Conservation (phyloP, 2,329 filamentous ascomycete genomes). For the Clarireedia sp. region DNA sequence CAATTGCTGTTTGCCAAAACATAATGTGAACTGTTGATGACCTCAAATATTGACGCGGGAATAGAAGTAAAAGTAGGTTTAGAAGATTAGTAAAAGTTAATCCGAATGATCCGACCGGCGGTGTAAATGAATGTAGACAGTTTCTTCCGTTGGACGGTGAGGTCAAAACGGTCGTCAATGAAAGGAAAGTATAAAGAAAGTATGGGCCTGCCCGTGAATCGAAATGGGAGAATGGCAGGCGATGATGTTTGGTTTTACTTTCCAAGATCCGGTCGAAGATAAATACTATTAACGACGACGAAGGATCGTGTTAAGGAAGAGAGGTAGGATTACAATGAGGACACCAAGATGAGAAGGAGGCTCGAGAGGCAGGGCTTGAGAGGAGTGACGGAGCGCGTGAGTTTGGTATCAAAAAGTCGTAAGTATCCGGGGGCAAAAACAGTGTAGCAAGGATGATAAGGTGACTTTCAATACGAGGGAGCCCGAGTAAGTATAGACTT, state of each 20-base stretch:
- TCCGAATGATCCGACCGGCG: conserved; percentile 21
- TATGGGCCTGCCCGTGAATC: conserved; percentile 22
- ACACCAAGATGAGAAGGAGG: conserved; percentile 3
- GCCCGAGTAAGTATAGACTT: background rate
- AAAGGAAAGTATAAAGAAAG: conserved; percentile 18
- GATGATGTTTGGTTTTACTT: conserved; percentile 20
- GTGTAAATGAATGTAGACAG: conserved; percentile 17
- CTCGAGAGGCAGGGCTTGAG: conserved; percentile 4
- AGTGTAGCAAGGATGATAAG: background rate
- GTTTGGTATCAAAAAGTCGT: background rate
- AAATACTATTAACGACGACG: conserved; percentile 10
- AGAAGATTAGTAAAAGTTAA: conserved; percentile 10
- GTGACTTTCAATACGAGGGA: conserved; percentile 1
- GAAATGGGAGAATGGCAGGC: conserved; percentile 16
- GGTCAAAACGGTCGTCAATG: conserved; percentile 1
- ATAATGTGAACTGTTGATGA: conserved; percentile 12
- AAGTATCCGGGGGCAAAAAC: background rate
- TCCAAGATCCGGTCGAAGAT: conserved; percentile 7
- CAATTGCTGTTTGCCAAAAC: conserved; percentile 17
- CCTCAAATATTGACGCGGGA: conserved; percentile 1
- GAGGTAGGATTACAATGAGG: conserved; percentile 14
- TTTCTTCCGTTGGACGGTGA: conserved; percentile 12
- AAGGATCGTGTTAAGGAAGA: conserved; percentile 11
- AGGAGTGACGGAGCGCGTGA: conserved; percentile 9
- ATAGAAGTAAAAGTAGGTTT: background rate